Evolutionary conservation across 2,329 filamentous ascomycete genomes (phyloP).

Genomic region (Zymoseptoria tritici): DNA sequence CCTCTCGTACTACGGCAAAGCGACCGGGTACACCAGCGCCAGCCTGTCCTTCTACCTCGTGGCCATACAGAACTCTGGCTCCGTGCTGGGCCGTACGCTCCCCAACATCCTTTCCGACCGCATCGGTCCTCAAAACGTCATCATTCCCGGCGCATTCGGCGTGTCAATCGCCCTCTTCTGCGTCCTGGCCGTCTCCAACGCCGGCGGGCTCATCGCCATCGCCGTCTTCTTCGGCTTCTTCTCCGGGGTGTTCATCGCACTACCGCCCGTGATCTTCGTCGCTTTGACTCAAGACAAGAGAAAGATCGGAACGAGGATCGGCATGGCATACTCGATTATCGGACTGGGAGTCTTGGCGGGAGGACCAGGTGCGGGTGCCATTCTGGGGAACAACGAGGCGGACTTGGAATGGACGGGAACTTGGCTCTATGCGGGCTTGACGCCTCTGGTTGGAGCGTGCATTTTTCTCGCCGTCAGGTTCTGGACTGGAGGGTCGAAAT

Average conservation of each 20-base stretch:
- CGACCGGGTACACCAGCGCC: constrained; percentile 25
- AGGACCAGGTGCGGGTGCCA: constrained; percentile 39
- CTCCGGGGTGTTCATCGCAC: constrained; percentile 37
- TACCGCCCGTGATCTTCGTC: constrained; percentile 36
- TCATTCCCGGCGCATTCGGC: constrained; percentile 26
- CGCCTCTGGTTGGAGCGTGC: constrained; percentile 15
- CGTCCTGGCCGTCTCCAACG: constrained; percentile 31
- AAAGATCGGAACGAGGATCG: constrained; percentile 33
- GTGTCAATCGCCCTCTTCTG: constrained; percentile 32
- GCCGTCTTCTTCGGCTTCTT: constrained; percentile 38
- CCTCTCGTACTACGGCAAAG: constrained; percentile 32
- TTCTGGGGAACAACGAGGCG: constrained; percentile 57
- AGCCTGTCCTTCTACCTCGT: constrained; percentile 38
- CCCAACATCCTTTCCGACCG: constrained; percentile 35
- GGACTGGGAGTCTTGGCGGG: constrained; percentile 31
- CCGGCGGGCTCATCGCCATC: constrained; percentile 30
- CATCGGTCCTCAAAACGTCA: constrained; percentile 33
- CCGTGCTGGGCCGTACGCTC: constrained; percentile 35
- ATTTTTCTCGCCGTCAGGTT: constrained; percentile 23
- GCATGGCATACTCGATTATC: constrained; percentile 28
- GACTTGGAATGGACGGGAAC: constrained; percentile 47
- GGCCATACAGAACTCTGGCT: constrained; percentile 36
- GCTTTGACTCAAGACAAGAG: constrained; percentile 35
- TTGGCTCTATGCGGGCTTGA: constrained; percentile 30
- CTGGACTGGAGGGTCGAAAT: constrained; percentile 20